Base-by-base conservation (phyloP, 1,139 yeast species). In the Kodamaea sp. region DNA sequence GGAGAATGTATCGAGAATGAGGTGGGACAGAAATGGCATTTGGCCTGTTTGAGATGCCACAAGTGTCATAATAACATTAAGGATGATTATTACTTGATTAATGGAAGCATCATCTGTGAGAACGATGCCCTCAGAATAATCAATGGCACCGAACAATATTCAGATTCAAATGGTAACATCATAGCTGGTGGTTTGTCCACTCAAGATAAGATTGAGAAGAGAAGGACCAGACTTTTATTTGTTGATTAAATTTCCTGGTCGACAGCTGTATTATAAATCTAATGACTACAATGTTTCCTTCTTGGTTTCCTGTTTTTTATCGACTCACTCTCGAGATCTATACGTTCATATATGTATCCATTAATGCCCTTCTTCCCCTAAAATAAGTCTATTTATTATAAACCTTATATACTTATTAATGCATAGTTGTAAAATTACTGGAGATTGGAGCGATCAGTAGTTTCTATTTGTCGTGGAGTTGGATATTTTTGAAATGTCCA, bases 1-100 rank as follows among this genome's bases (percentile, higher is more conserved):
- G 98, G 98, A 10, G 80, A 78, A 53, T 92, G 97, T 57, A 70
- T 90, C 34, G 96, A 87, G 53, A 85, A 80, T 50, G 90, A 82
- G 51, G 58, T 76, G 29, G 57, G 61, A 31, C 86, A 81, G 50
- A 73, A 83, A 42, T 84, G 83, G 70, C 94, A 84, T 54, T 60
- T 73, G 16, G 57, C 68, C 26, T 84, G 94, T 56, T 66, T 84
- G 47, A 69, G 58, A 34, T 84, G 92, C 59, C 56, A 61, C 32
- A 59, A 65, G 29, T 83, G 94, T 57, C 54, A 59, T 15, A 43
- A 50, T 5, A 48, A 51, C 7, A 82, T 83, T 33, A 56, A 55
- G 5, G 62, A 60, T 16, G 90, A 83, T 55, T 83, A 83, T 52
- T 76, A 66, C 45, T 56, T 77, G 15, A 66, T 78, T 29, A 70